Percentiles rank a stretch among this genome's conserved stretches.
These are phyloP conservation scores for Nematodospora valgi DNA, from an alignment of 805 yeast genomes.

Conservation along the genomic window DNA sequence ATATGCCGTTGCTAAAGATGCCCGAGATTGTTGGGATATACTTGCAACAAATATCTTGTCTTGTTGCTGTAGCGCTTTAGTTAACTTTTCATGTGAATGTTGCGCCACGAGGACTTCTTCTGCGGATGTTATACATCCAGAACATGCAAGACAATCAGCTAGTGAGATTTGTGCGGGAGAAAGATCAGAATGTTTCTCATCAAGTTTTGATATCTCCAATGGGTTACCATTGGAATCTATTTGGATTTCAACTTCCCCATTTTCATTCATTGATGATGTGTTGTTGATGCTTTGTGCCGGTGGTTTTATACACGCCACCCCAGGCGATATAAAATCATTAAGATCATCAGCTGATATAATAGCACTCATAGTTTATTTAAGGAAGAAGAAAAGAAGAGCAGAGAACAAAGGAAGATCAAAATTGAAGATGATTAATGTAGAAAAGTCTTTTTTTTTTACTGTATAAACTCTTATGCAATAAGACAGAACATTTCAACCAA, in stretches of 20 bases:
- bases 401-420: no score
- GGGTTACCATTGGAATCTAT: conserved; percentile 58
- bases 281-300: conserved; percentile 21
- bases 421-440: background rate
- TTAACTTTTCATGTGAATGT: conserved; percentile 80
- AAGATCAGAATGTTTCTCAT: conserved; percentile 48
- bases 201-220: conserved; percentile 63
- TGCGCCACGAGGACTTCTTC: conserved; percentile 89
- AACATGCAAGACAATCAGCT: conserved; percentile 92
- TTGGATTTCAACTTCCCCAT: conserved; percentile 51
- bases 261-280: conserved; percentile 8
- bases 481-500: no score
- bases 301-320: conserved; percentile 92
- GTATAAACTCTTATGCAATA: no score
- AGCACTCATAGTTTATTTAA: conserved; percentile 62
- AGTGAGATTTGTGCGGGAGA: conserved; percentile 84
- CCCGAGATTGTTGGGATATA: conserved; percentile 81
- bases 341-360: conserved; percentile 83
- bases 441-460: no score
- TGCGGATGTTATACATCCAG: conserved; percentile 97
- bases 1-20: conserved; percentile 73
- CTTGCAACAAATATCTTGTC: conserved; percentile 63
- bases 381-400: conserved; percentile 3
- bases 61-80: conserved; percentile 48
- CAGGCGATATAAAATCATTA: conserved; percentile 92